Base-by-base conservation (phyloP, 2,329 filamentous ascomycete genomes). In the Rutstroemia sp. region DNA sequence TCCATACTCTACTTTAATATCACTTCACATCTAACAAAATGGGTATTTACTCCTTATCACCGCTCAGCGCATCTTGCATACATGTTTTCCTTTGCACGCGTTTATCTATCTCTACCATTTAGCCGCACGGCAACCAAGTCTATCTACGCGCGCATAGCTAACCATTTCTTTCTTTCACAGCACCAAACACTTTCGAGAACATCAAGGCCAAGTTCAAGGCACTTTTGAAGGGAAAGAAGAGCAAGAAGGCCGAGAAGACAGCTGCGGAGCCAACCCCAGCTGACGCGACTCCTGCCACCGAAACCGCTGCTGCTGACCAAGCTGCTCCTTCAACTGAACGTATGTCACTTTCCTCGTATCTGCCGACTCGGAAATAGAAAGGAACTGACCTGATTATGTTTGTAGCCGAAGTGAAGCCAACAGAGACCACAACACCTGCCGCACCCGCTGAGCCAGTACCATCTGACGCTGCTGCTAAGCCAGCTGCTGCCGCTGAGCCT, bases 121-220 rank as follows among this genome's bases (percentile, higher is more conserved):
- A 18, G 23, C 19, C 41, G 19, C 16, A 23, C 19, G 10, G 16
- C n/a, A 5, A 7, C 38, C 3, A 18, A 34, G 3, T n/a, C 23
- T 47, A 42, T 45, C 38, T 10, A n/a, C 25, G 9, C n/a, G 12
- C 10, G 18, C 6, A 27, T 19, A n/a, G 48, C 47, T 49, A 34
- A 38, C 52, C 16, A 52, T 21, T 18, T 23, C 1, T 30, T 34
- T 38, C 6, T 21, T 27, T 4, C 41, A 34, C 47, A 70, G 67
- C 67, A 60, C 66, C 67, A 56, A 69, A 67, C 46, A 63, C 65
- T 25, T 34, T 70, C 34, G 50, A 57, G 16, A 57, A 62, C 46
- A 49, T 70, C 54, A 70, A 68, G 65, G 61, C 62, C 47, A 69
- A 64, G 59, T 42, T 68, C 58, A 70, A 70, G 67, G 44, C 58